Conservation (phyloP, 768 basidiomycete species). For the Amanita phalloides region DNA sequence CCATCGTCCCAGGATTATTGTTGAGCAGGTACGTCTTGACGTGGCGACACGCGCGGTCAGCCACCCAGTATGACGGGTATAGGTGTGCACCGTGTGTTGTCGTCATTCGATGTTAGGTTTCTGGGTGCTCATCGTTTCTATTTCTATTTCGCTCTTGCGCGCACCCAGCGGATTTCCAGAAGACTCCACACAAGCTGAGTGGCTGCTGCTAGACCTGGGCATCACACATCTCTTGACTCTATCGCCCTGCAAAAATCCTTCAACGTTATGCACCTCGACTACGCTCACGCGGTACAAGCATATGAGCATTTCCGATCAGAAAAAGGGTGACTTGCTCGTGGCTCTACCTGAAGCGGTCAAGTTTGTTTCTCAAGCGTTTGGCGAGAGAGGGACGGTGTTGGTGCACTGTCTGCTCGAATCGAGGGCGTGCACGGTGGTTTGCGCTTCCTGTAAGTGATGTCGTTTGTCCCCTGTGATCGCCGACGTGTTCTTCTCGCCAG, state of each 20-base stretch:
- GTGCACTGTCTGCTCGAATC: conserved; percentile 45
- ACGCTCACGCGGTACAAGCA: conserved; percentile 28
- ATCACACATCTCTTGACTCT: conserved; percentile 45
- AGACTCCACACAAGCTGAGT: conserved; percentile 37
- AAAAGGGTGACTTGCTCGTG: conserved; percentile 30
- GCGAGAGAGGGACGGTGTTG: conserved; percentile 34
- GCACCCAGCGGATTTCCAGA: conserved; percentile 42
- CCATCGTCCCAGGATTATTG: conserved; percentile 36
- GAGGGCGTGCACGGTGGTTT: conserved; percentile 40
- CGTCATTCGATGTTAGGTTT: not conserved
- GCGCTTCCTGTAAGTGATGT: conserved; percentile 38
- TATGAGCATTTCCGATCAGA: conserved; percentile 27
- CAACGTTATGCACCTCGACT: conserved; percentile 14
- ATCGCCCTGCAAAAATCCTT: conserved; percentile 36
- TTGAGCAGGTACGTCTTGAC: conserved; percentile 37
- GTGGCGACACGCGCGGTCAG: not conserved
- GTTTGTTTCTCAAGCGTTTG: conserved; percentile 33
- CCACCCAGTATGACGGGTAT: not conserved
- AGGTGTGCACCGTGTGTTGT: not conserved
- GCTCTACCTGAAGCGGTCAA: conserved; percentile 33
- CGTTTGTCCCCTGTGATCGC: not conserved
- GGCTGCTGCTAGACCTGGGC: conserved; percentile 38
- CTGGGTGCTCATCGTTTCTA: not conserved
- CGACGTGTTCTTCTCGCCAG: conserved; percentile 15
- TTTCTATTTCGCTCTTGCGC: not conserved